Evolutionary conservation across 2,329 filamentous ascomycete species (phyloP).

Genomic region (Neonectria neomacrospora): DNA sequence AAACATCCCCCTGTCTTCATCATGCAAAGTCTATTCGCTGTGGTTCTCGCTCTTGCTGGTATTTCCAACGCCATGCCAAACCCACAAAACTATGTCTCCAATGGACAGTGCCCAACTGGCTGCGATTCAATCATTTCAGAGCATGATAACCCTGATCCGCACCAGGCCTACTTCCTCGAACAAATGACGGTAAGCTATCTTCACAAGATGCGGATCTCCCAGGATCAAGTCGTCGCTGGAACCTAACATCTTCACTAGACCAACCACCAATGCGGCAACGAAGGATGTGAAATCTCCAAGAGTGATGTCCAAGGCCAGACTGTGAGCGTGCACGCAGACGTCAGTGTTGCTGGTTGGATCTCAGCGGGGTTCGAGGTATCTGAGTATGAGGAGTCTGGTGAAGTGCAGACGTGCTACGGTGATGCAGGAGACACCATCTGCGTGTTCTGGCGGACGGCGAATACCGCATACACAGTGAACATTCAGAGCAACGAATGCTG

Average conservation of each 20-base stretch:
- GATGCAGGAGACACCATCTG: neutral
- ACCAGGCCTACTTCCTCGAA: constrained; percentile 1
- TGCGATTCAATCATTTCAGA: neutral
- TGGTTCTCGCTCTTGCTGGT: neutral
- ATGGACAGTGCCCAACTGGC: neutral
- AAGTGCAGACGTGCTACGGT: constrained; percentile 3
- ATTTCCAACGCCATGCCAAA: neutral
- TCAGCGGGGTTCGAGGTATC: constrained; percentile 2
- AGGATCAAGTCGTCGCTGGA: too few species aligned
- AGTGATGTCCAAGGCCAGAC: neutral
- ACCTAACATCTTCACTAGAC: neutral
- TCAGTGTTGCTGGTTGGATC: neutral
- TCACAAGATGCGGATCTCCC: neutral
- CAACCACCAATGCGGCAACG: neutral
- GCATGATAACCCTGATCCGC: neutral
- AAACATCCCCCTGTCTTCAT: neutral
- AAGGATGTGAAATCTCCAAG: constrained; percentile 7
- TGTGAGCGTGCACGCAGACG: neutral
- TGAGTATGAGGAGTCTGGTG: neutral
- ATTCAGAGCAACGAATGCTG: neutral
- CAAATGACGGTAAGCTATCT: neutral
- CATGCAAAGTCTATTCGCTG: neutral
- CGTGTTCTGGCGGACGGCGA: constrained; percentile 2
- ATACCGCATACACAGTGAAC: neutral
- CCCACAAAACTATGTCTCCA: neutral